Conservation (phyloP, 352 stramenopile species). For the Paralagenidium karlingii region DNA sequence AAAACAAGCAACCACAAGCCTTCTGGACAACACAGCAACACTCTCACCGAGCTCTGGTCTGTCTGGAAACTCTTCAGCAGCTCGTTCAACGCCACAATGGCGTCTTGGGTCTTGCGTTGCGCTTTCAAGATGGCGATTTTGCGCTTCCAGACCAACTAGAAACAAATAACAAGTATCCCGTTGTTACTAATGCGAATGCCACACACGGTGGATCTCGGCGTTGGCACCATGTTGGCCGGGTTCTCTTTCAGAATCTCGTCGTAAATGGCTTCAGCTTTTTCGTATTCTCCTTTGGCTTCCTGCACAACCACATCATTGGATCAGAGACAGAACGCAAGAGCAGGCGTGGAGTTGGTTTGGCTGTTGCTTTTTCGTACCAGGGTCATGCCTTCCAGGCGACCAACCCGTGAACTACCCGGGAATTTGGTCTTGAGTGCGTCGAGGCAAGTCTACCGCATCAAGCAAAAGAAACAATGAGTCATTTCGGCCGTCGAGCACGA, state of each 20-base stretch:
- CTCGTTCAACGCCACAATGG: conserved; percentile 40
- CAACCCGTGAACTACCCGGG: conserved; percentile 39
- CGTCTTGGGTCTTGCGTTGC: conserved; percentile 40
- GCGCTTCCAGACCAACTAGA: conserved; percentile 32
- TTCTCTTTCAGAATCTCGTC: conserved; percentile 40
- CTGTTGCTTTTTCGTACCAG: too few species aligned
- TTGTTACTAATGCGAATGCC: background rate
- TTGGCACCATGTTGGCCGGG: conserved; percentile 28
- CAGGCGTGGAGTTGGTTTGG: background rate
- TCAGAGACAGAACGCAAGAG: background rate
- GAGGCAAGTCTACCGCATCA: too few species aligned
- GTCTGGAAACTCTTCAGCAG: conserved; percentile 43
- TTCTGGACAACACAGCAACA: background rate
- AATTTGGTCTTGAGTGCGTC: conserved; percentile 40
- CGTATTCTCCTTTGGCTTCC: conserved; percentile 39
- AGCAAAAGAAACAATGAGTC: too few species aligned
- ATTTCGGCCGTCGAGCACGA: too few species aligned
- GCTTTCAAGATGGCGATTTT: conserved; percentile 54
- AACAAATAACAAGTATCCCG: background rate
- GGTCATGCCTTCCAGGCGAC: conserved; percentile 40
- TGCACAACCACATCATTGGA: too few species aligned
- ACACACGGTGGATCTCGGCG: too few species aligned
- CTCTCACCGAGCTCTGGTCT: conserved; percentile 32
- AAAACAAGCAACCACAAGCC: background rate
- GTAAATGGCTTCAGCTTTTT: conserved; percentile 42